Base-by-base conservation (phyloP, 2,329 filamentous ascomycete genomes). In the Pseudogymnoascus sp. region DNA sequence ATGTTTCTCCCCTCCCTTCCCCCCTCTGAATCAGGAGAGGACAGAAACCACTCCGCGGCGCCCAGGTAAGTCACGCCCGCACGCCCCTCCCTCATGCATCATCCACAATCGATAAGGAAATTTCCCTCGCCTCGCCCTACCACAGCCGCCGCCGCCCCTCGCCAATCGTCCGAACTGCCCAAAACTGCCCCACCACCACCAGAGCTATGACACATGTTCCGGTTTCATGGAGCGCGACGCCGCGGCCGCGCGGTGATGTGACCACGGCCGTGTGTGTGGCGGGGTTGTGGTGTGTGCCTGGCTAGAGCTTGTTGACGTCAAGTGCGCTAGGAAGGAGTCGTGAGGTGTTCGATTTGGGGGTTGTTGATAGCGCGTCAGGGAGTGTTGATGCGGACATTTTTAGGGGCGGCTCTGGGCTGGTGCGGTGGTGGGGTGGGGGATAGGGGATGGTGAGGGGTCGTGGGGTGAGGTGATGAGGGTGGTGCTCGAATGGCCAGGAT, bases 201-300 rank as follows among this genome's bases (percentile, higher is more conserved):
- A 18, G 25, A 53, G 46, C 46, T 53, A 53, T 53, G 46, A 31
- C 46, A 53, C 46, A 53, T 2, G 25, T 53, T 53, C 25, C 46
- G 46, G 46, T 53, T 53, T 53, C 46, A 53, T 18, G 46, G 25
- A 31, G 46, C 46, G 46, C 46, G 46, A 53, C 25, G 46, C 44
- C 44, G 46, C 44, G 28, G 42, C 42, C 42, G 42, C 3, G n/a
- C n/a, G 16, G 46, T 28, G 25, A n/a, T 53, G 25, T 53, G 25
- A 28, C 23, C 23, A 50, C 21, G 44, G 44, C 23, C 14, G 44
- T 50, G 21, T 46, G 7, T 31, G 28, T 21, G 28, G 28, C 28
- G 28, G 28, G 42, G 40, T 46, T 23, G 12, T 28, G 46, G 46
- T 31, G 46, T 53, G 46, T 53, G 46, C 25, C 46, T 53, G 46